Evolutionary conservation across 768 basidiomycete species (phyloP), one percentile per base, ranked within the genome.

Genomic region (Antrodiella citrinella): DNA sequence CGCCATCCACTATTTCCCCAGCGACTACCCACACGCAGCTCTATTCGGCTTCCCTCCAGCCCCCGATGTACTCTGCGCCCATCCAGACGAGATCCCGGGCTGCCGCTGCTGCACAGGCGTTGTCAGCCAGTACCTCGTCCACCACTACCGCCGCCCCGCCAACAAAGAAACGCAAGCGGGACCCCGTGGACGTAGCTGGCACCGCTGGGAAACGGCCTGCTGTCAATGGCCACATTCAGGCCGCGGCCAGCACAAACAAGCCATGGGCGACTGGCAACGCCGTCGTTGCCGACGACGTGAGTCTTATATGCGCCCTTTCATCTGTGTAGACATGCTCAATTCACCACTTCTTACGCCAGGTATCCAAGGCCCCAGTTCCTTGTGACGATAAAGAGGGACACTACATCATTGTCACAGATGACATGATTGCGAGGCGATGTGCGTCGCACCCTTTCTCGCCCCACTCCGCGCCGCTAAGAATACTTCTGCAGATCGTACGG

Each of bases 371-470:
- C 15, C 69, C 78, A 54, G 74, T 81, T 45, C 71, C 88, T 49
- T 96, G 91, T 71, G 93, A 96, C 66, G 96, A 99, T 73, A 89
- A 95, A 69, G 96, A 99, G 64, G 96, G 96, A 12, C 96, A 99
- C 72, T 99, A 94, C 68, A 94, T 98, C 62, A 89, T 98, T 64
- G 82, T 84, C 52, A 81, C 86, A 47, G 90, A 91, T 67, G 94
- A 93, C 69, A 76, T 91, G 61, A 89, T 99, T 54, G 77, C 82
- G 63, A 75, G 77, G 58, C 85, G 89, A 59, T 95, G 94, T 91
- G 69, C 59, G 84, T 73, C 30, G 5, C 41, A 43, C 21, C 41
- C 41, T 43, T 7, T 35, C 18, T 18, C 41, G 18, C 41, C 15
- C 5, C 15, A 18, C 9, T 35, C 59, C 47, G 52, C 30, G 47